Conservation (phyloP, 768 basidiomycete species). For the Trametes villosa region DNA sequence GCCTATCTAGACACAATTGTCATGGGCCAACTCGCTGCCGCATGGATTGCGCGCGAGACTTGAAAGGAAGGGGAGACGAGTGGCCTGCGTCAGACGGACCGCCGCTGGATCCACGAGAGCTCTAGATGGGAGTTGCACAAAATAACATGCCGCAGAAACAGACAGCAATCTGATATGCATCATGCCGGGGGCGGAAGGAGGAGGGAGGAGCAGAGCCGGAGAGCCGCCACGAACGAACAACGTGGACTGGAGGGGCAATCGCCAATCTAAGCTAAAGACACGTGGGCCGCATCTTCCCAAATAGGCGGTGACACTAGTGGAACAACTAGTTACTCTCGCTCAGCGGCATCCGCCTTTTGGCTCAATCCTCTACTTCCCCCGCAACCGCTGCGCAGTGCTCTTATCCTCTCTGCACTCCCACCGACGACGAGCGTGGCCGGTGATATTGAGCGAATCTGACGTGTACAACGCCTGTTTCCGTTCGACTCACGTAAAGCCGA, state of each 20-base stretch:
- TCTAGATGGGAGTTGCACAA: no score
- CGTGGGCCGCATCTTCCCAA: background rate
- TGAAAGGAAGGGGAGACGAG: background rate
- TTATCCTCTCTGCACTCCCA: background rate
- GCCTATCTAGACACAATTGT: conserved; percentile 13
- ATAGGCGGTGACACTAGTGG: background rate
- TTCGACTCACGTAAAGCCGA: background rate
- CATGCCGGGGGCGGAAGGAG: no score
- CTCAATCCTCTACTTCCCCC: background rate
- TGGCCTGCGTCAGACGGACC: background rate
- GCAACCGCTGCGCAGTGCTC: background rate
- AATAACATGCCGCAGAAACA: background rate
- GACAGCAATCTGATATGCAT: background rate
- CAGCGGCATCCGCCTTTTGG: background rate
- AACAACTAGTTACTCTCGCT: background rate
- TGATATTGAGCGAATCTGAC: background rate
- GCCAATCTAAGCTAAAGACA: background rate
- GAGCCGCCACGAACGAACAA: background rate
- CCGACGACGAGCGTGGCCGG: background rate
- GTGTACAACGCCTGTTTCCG: background rate
- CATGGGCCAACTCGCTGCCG: conserved; percentile 6
- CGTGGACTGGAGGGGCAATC: background rate
- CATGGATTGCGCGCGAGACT: background rate
- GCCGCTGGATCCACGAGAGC: background rate
- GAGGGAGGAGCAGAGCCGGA: no score